Conservation (phyloP, 176 grass and related monocot species). For the Eleusine indica region DNA sequence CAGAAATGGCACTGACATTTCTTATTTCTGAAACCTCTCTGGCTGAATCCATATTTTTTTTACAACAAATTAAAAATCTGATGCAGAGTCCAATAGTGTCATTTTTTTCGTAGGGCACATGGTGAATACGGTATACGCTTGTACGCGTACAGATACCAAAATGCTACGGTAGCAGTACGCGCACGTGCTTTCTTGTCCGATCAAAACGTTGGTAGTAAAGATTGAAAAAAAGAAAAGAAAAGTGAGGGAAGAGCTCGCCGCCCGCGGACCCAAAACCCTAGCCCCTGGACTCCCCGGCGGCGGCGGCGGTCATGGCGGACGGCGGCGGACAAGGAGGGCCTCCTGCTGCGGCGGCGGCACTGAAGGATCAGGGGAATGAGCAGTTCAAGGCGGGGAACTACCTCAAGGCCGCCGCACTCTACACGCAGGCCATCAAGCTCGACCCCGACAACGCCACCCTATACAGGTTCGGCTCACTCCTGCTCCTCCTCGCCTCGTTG, state of each 20-base stretch:
- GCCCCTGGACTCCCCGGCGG: constrained; percentile 28
- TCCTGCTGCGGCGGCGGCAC: constrained; percentile 11
- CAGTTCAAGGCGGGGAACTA: constrained; percentile 93
- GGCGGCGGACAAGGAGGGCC: constrained; percentile 28
- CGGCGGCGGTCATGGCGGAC: constrained; percentile 35
- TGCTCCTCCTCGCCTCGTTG: background rate
- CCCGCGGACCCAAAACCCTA: constrained; percentile 59
- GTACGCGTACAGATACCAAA: background rate
- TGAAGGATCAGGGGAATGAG: constrained; percentile 95
- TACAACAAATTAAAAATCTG: background rate
- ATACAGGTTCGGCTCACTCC: constrained; percentile 58
- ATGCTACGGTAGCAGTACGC: background rate
- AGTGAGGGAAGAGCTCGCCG: constrained; percentile 5
- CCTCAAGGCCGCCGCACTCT: constrained; percentile 87
- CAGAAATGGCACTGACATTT: background rate
- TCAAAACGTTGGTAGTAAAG: background rate
- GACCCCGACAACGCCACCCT: constrained; percentile 80
- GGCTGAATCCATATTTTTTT: background rate
- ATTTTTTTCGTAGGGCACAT: background rate
- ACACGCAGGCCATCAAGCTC: constrained; percentile 97
- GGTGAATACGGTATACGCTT: background rate
- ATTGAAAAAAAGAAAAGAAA: background rate
- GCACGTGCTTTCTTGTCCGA: constrained; percentile 19
- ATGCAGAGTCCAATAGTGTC: background rate
- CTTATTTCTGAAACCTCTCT: background rate